Evolutionary conservation across 2,329 filamentous ascomycete genomes (phyloP).

Genomic region (Neopestalotiopsis clavispora): DNA sequence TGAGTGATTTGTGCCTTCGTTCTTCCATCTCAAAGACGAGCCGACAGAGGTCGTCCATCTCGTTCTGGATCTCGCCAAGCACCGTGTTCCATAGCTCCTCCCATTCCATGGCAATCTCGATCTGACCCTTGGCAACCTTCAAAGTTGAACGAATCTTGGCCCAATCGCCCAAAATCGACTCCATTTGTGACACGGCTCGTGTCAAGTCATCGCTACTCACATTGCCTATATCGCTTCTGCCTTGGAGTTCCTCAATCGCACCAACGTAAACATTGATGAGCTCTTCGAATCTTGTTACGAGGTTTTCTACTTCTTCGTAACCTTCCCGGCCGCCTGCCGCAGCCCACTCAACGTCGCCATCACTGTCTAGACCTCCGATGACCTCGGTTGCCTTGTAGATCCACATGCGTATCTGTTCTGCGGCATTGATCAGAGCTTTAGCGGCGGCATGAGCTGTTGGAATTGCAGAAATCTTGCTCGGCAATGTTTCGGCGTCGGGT

Average conservation of each 20-base stretch:
- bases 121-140: constrained; percentile 82
- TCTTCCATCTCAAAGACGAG: constrained; percentile 99
- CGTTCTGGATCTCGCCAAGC: constrained; percentile 88
- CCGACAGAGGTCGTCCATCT: constrained; percentile 78
- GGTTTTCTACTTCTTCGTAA: constrained; percentile 71
- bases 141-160: constrained; percentile 78
- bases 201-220: constrained; percentile 76
- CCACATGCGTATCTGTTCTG: constrained; percentile 93
- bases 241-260: constrained; percentile 91
- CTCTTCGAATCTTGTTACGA: constrained; percentile 84
- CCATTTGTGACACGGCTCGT: constrained; percentile 85
- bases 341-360: constrained; percentile 98
- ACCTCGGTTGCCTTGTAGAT: constrained; percentile 92
- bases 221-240: constrained; percentile 73
- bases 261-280: constrained; percentile 91
- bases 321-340: constrained; percentile 84
- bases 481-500: constrained; percentile 83
- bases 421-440: constrained; percentile 81
- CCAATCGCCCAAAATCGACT: constrained; percentile 85
- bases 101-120: constrained; percentile 99
- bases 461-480: constrained; percentile 82
- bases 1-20: constrained; percentile 79
- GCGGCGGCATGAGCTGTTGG: constrained; percentile 84
- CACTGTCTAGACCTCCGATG: constrained; percentile 85
- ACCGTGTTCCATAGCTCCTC: constrained; percentile 96